Base-by-base conservation (phyloP, 805 yeast species). In the Torulaspora maleeae region DNA sequence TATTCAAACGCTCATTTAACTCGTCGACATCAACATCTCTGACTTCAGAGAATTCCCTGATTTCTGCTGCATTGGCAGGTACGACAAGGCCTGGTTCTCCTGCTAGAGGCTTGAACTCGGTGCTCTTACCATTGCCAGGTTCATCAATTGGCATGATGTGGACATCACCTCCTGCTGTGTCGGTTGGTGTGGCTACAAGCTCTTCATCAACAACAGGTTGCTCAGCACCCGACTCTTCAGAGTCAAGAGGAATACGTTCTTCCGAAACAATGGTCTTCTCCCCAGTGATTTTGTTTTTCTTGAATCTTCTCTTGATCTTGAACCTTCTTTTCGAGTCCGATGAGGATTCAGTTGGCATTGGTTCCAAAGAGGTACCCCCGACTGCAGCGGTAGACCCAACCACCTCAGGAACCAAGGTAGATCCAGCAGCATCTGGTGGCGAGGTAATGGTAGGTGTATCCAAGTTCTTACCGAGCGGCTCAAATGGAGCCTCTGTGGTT, bases 21-120 rank as follows among this genome's bases (percentile, higher is more conserved):
- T 76, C 72, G 63, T 77, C 70, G 24, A 83, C 78, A 55, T 79
- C 78, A 25, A 78, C 83, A 43, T 75, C 73, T 41, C 72, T 56
- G 19, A 80, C 73, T 53, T 79, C 76, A 38, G 68, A 65, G 59
- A 88, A 83, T 39, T 80, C 95, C 48, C 76, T 71, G 56, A 86
- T 77, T n/a, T 78, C 74, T 36, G 74, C 75, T 15, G 86, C 75
- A 59, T 84, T 76, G 34, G 69, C 76, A 49, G 82, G 55, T 20
- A 64, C 51, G 6, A 55, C 64, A 9, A 85, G 74, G 38, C 95
- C 95, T 24, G 93, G 88, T 58, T 84, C 90, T 40, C 87, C 85
- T 29, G 71, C 52, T 13, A 75, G 52, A 8, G 49, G 33, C 5
- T 42, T 37, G 32, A 34, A 43, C 12, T 38, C 37, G 34, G 77